Conservation (phyloP, 345 rosid genomes). For the Citrus inodora region DNA sequence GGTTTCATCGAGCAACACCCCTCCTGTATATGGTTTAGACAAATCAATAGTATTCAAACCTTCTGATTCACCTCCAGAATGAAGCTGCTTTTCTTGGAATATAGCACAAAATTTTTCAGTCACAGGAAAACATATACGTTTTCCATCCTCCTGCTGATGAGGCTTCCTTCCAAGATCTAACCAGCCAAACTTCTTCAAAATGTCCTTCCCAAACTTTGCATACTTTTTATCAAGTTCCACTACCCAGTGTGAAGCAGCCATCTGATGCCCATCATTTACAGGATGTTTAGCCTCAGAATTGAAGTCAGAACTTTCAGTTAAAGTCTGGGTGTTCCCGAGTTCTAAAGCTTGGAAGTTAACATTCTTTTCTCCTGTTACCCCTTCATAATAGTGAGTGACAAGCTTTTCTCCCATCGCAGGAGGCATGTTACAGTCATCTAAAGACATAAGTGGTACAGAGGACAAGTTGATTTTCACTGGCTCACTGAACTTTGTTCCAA, state of each 20-base stretch:
- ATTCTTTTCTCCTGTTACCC: conserved; percentile 22
- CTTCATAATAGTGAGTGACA: conserved; percentile 19
- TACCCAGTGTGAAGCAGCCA: conserved; percentile 32
- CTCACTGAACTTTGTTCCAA: conserved; percentile 90
- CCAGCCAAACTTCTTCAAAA: conserved; percentile 84
- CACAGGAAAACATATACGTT: conserved; percentile 74
- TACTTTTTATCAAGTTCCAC: conserved; percentile 56
- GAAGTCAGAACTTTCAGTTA: conserved; percentile 22
- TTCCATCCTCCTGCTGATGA: conserved; percentile 43
- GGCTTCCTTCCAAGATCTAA: conserved; percentile 77
- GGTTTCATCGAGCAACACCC: conserved; percentile 35
- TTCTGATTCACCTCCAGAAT: conserved; percentile 21
- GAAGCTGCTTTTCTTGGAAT: conserved; percentile 36
- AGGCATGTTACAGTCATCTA: conserved; percentile 14
- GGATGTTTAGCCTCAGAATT: conserved; percentile 18
- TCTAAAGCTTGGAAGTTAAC: conserved; percentile 18
- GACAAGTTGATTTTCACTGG: conserved; percentile 69
- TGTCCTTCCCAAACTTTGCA: conserved; percentile 81
- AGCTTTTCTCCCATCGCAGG: conserved; percentile 20
- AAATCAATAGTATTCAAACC: conserved; percentile 24
- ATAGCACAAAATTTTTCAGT: conserved; percentile 50
- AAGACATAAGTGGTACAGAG: conserved; percentile 29
- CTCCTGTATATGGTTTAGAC: conserved; percentile 23
- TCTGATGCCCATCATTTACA: conserved; percentile 12
- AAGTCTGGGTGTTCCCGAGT: conserved; percentile 20